A percentile compares a stretch with the other conserved stretches of the same genome.
These are phyloP conservation scores for Thielaviopsis punctulata DNA, from an alignment of 2,329 filamentous ascomycete species.

Conservation along the genomic window DNA sequence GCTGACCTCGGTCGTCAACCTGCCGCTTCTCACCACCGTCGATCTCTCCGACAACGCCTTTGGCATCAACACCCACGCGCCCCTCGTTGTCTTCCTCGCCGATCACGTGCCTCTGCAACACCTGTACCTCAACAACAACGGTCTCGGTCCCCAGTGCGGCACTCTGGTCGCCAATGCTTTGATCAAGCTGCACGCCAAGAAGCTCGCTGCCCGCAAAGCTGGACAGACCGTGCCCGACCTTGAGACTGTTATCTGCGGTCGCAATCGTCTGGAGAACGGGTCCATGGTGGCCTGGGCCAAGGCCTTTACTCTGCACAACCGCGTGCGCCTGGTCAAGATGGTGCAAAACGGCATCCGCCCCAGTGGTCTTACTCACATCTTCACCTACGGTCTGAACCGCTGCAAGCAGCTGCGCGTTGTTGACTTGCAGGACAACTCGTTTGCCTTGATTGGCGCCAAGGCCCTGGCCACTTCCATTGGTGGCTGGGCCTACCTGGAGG, in stretches of 20 bases:
- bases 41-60: slow-evolving; percentile 98
- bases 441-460: slow-evolving; percentile 63
- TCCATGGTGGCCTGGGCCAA: slow-evolving; percentile 93
- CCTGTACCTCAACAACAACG: slow-evolving; percentile 96
- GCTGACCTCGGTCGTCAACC: slow-evolving; percentile 70
- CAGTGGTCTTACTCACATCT: slow-evolving; percentile 70
- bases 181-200: slow-evolving; percentile 64
- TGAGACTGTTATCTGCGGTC: slow-evolving; percentile 93
- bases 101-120: slow-evolving; percentile 81
- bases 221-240: slow-evolving; percentile 62
- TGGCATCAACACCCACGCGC: slow-evolving; percentile 84
- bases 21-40: slow-evolving; percentile 74
- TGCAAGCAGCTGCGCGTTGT: slow-evolving; percentile 54
- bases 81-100: slow-evolving; percentile 79
- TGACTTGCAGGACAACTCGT: slow-evolving; percentile 95
- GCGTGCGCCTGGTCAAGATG: slow-evolving; percentile 82
- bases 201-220: slow-evolving; percentile 56
- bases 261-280: slow-evolving; percentile 88
- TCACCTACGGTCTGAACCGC: slow-evolving; percentile 61
- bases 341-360: slow-evolving; percentile 94
- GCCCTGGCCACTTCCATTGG: slow-evolving; percentile 60
- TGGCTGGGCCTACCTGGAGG: slow-evolving; percentile 57
- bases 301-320: slow-evolving; percentile 65
- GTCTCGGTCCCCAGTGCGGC: slow-evolving; percentile 79
- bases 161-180: slow-evolving; percentile 80